phyloP scores from a whole-genome alignment of 2,329 filamentous ascomycete genomes.

The Albifimbria verrucaria region DNA sequence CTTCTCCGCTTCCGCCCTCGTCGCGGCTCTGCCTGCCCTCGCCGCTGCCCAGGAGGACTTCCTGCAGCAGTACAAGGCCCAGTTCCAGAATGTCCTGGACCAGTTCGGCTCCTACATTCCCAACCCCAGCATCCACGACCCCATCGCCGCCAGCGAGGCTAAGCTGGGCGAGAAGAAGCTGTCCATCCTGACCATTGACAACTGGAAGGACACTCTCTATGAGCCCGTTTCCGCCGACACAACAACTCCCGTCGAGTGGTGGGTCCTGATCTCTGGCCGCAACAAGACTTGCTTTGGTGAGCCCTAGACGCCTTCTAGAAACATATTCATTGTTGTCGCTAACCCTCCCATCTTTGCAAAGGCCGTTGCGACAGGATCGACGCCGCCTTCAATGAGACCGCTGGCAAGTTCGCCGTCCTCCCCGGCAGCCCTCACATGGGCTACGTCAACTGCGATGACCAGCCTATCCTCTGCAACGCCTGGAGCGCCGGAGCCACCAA shows the following conservation, averaged over 20 bases:
- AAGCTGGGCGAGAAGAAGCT: constrained; percentile 40
- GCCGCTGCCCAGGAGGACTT: constrained; percentile 49
- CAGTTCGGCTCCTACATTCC: constrained; percentile 54
- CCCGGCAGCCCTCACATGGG: constrained; percentile 65
- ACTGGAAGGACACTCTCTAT: constrained; percentile 69
- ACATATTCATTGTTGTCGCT: constrained; percentile 6
- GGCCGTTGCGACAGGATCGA: constrained; percentile 65
- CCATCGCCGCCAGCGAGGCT: constrained; percentile 38
- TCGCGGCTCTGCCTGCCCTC: constrained; percentile 55
- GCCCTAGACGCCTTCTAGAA: constrained; percentile 14
- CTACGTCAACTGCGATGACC: constrained; percentile 69
- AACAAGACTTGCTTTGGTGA: constrained; percentile 74
- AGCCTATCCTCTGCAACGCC: constrained; percentile 71
- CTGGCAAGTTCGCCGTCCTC: constrained; percentile 58
- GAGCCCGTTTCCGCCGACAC: constrained; percentile 56
- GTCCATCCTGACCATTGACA: constrained; percentile 58
- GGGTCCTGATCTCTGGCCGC: constrained; percentile 69
- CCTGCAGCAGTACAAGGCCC: constrained; percentile 57
- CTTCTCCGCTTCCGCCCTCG: constrained; percentile 47
- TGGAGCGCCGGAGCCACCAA: constrained; percentile 65
- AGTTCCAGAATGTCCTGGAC: constrained; percentile 62
- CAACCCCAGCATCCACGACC: constrained; percentile 39
- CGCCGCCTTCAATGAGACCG: constrained; percentile 63
- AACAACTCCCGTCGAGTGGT: constrained; percentile 70
- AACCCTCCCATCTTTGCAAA: constrained; percentile 23